These are phyloP conservation scores for Tolypocladium nubicola DNA, from an alignment of 2,329 filamentous ascomycete genomes.

Conservation along the genomic window DNA sequence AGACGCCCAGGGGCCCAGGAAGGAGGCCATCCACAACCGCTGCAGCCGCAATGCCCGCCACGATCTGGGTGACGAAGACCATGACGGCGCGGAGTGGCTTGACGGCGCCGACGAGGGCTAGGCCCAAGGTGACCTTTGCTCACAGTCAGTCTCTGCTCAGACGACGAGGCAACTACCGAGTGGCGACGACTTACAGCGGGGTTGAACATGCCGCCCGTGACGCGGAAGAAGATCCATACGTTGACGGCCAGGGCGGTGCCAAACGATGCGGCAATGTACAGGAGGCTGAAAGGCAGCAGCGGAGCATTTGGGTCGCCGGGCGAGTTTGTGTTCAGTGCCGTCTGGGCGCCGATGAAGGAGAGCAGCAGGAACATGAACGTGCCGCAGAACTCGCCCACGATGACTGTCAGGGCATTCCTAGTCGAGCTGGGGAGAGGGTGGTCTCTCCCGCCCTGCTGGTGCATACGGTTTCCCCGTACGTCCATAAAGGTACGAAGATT, in stretches of 20 bases:
- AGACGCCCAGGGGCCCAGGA: slow-evolving; percentile 44
- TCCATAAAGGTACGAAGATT: neutral
- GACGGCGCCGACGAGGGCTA: slow-evolving; percentile 48
- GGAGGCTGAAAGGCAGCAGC: slow-evolving; percentile 23
- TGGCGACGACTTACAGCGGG: slow-evolving; percentile 28
- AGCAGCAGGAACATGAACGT: slow-evolving; percentile 43
- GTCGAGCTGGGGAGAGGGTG: slow-evolving; percentile 1
- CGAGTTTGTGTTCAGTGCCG: slow-evolving; percentile 22
- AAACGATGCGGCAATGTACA: slow-evolving; percentile 41
- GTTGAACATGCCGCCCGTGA: slow-evolving; percentile 42
- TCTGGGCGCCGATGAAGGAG: slow-evolving; percentile 28
- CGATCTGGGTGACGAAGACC: slow-evolving; percentile 45
- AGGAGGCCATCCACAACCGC: slow-evolving; percentile 46
- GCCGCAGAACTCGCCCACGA: slow-evolving; percentile 39
- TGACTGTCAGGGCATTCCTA: slow-evolving; percentile 28
- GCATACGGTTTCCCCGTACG: neutral
- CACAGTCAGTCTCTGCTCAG: neutral
- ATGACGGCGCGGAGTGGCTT: slow-evolving; percentile 38
- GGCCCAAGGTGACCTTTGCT: slow-evolving; percentile 41
- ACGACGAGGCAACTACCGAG: neutral
- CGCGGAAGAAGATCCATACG: slow-evolving; percentile 46
- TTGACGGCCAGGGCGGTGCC: slow-evolving; percentile 40
- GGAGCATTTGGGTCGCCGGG: slow-evolving; percentile 13
- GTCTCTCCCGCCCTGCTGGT: neutral
- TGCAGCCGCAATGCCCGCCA: slow-evolving; percentile 48